Evolutionary conservation across 768 basidiomycete species (phyloP), one percentile per base, ranked within the genome.

Genomic region (Solioccasus polychromus): DNA sequence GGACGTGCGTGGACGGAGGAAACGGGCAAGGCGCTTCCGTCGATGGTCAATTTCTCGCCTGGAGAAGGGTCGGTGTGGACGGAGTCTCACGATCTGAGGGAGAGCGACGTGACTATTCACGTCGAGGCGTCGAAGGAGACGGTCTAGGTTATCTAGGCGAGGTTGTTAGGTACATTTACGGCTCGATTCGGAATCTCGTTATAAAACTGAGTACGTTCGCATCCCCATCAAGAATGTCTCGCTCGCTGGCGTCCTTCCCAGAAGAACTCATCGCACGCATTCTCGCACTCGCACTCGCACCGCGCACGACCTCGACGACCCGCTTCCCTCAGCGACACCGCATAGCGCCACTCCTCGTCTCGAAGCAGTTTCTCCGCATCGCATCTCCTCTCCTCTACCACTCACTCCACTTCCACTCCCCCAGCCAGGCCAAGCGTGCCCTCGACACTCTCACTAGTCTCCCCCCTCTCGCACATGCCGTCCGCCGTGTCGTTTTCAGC

Each of bases 301-400:
- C 62, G 15, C 40, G 36, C 57, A 19, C 60, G 61, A 15, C 51
- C 53, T 15, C 32, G 47, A 22, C 67, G 55, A 46, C 55, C 62
- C 34, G 29, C 50, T 6, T 64, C 58, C 57, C 42, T 9, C 39
- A 47, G 42, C 44, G 50, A 35, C 55, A 62, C 24, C 63, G 62
- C 12, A 56, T 66, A 15, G 67, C 77, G 5, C 70, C 74, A 1
- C 72, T 85, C 14, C 73, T 78, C 41, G 77, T 79, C 36, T 82
- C 65, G 39, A 73, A 63, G 30, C 56, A 66, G 19, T 79, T 83
- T 66, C 61, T 72, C 35, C 73, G 84, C 47, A 82, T 85, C 48
- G 72, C 70, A 2, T 72, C 73, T 0, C 82, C 82, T 2, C 68
- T 82, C 11, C 71, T 80, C 50, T 84, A 84, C 67, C 69, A 75